phyloP scores from a whole-genome alignment of 768 basidiomycete genomes.

The Hericium alpestre region DNA sequence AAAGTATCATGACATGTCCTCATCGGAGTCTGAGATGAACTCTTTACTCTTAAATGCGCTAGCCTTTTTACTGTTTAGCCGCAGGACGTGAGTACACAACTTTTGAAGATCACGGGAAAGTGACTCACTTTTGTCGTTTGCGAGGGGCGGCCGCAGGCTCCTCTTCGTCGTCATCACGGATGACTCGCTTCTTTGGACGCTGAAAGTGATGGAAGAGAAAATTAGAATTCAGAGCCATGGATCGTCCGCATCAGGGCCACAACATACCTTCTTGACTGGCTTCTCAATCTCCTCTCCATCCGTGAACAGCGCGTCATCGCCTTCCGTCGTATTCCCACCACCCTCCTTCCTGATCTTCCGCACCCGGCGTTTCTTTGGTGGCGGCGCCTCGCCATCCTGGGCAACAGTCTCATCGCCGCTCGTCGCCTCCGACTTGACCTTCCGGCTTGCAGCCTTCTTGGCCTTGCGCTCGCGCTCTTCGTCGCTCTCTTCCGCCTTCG shows the following conservation, averaged over 20 bases:
- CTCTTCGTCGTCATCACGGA: constrained; percentile 72
- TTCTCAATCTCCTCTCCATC: constrained; percentile 60
- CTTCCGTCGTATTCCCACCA: constrained; percentile 36
- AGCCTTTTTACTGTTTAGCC: constrained; percentile 41
- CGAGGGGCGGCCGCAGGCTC: constrained; percentile 50
- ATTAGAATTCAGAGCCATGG: background rate
- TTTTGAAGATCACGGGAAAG: too few species aligned
- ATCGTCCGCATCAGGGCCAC: background rate
- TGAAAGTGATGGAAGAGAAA: constrained; percentile 6
- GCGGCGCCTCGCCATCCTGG: constrained; percentile 20
- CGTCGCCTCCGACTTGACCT: constrained; percentile 40
- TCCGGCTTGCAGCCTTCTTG: constrained; percentile 41
- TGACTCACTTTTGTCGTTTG: constrained; percentile 67
- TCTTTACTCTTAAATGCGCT: constrained; percentile 46
- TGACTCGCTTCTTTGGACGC: constrained; percentile 62
- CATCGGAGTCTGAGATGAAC: constrained; percentile 79
- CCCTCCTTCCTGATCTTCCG: constrained; percentile 54
- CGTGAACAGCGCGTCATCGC: constrained; percentile 60
- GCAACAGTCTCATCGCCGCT: constrained; percentile 34
- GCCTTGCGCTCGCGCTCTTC: constrained; percentile 63
- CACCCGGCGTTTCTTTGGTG: constrained; percentile 56
- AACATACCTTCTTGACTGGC: constrained; percentile 57
- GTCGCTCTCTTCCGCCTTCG: constrained; percentile 57
- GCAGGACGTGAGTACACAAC: too few species aligned
- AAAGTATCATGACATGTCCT: constrained; percentile 42